Evolutionary conservation across 2,329 filamentous ascomycete species (phyloP).

Genomic region (Camillea tinctor): DNA sequence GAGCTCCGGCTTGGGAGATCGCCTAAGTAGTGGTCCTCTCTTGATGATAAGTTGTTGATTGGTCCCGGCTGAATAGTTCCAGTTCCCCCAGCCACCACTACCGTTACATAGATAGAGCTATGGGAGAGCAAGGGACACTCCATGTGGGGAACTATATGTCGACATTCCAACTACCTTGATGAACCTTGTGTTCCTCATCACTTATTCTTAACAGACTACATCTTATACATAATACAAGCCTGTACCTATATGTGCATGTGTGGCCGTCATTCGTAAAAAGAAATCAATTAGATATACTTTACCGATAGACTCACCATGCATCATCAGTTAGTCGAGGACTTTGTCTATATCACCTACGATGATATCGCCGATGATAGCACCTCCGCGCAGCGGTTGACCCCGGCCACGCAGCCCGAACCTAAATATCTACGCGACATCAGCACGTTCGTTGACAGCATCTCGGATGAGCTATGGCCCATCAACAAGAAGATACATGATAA

Average conservation of each 20-base stretch:
- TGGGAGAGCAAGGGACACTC: not conserved
- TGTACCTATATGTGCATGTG: too few species aligned
- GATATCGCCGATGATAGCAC: conserved; percentile 9
- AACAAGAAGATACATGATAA: conserved; percentile 52
- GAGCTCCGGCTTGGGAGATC: not conserved
- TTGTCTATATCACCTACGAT: conserved; percentile 26
- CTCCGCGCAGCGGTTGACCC: not conserved
- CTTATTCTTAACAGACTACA: not conserved
- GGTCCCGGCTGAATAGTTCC: conserved; percentile 1
- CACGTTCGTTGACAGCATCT: conserved; percentile 38
- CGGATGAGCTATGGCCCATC: conserved; percentile 40
- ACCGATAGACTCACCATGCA: conserved; percentile 17
- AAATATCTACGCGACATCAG: conserved; percentile 37
- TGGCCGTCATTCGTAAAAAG: not conserved
- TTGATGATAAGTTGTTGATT: not conserved
- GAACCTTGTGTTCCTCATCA: not conserved
- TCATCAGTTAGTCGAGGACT: conserved; percentile 24
- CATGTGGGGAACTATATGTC: not conserved
- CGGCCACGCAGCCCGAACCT: conserved; percentile 9
- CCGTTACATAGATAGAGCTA: not conserved
- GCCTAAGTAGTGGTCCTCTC: not conserved
- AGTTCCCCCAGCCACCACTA: not conserved
- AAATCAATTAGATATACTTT: not conserved
- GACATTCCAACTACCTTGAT: not conserved
- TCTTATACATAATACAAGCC: not conserved